Conservation (phyloP, 169 alveolate genomes). For the Eimeria zaria region DNA sequence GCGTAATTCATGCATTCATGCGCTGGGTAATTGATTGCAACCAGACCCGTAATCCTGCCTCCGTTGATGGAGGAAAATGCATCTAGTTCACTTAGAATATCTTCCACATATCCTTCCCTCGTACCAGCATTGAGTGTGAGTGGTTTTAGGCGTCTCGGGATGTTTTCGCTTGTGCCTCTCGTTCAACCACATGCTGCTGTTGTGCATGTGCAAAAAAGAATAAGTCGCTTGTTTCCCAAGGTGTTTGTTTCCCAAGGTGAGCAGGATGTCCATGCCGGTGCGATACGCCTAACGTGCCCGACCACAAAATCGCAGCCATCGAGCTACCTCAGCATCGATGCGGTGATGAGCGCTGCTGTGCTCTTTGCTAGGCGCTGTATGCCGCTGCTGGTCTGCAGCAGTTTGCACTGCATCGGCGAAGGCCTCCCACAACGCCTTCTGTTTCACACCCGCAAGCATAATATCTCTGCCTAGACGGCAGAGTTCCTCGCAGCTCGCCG, state of each 20-base stretch:
- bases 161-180: neutral
- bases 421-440: slow-evolving; percentile 60
- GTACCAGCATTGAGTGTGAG: neutral
- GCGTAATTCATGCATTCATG: neutral
- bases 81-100: neutral
- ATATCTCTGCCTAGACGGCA: slow-evolving; percentile 58
- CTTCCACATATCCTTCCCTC: neutral
- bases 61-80: neutral
- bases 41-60: neutral
- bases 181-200: neutral
- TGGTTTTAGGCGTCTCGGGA: neutral
- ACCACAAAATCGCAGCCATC: slow-evolving; percentile 70
- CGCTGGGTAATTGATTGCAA: neutral
- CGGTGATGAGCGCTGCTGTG: neutral
- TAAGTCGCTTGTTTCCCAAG: too few species aligned
- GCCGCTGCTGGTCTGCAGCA: slow-evolving; percentile 25
- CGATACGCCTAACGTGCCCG: neutral
- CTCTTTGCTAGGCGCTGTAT: neutral
- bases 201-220: neutral
- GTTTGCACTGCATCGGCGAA: slow-evolving; percentile 50
- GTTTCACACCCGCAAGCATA: slow-evolving; percentile 6
- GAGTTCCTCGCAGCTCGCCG: slow-evolving; percentile 38
- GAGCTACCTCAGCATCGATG: slow-evolving; percentile 1
- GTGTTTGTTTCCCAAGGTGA: neutral
- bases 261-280: neutral